Base-by-base conservation (phyloP, 805 yeast genomes). In the Suhomyces sp. region DNA sequence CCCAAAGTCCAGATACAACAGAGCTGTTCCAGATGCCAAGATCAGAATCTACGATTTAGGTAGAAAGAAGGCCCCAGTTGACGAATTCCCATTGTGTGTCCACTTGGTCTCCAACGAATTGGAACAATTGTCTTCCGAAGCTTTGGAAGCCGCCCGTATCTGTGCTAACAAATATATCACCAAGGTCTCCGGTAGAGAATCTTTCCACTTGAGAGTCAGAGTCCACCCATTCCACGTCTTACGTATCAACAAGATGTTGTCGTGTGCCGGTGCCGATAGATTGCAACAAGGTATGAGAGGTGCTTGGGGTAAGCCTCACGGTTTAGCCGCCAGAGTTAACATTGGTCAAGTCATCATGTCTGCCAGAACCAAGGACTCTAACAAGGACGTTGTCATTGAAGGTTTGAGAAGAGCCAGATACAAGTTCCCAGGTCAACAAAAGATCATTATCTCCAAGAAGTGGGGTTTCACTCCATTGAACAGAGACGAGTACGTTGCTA, bases 241-340 rank as follows among this genome's bases (percentile, higher is more conserved):
- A 80, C 88, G 99, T 84, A 94, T 94, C 86, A 94, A 94, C 94
- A 94, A 94, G 90, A 94, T 94, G 99, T 91, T 94, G 97, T 94
- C 99, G 76, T 94, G 99, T 86, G 99, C 99, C 84, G 99, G 99
- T 90, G 99, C 99, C 78, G 99, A 94, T 93, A 91, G 99, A 89
- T 87, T 94, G 83, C 99, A 94, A 85, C 98, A 94, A 85, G 99
- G 99, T 92, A 94, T 94, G 99, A 93, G 99, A 90, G 96, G 96
- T 86, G 99, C 99, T 77, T 94, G 98, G 98, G 99, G 99, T 91
- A 94, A 94, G 86, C 99, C 99, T 73, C 97, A 92, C 73, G 99
- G 99, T 86, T 85, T 91, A 74, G 99, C 98, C 71, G 99, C 99
- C 72, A 91, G 99, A 81, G 98, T 94, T 78, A 82, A 82, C 83